Base-by-base conservation (phyloP, 805 yeast genomes). In the Candida golubevii region DNA sequence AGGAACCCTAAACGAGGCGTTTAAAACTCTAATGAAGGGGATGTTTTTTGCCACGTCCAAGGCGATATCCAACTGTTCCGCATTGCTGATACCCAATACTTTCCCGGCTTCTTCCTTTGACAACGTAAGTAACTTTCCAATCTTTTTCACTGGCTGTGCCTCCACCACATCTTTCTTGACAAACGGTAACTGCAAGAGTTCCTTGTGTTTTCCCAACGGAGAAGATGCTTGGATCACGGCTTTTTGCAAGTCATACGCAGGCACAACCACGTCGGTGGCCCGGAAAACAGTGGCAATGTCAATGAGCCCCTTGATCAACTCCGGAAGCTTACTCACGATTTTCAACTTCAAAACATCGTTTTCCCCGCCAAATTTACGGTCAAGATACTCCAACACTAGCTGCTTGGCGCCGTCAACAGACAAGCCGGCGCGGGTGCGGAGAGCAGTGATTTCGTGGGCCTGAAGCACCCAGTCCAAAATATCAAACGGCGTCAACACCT, bases 211-310 rank as follows among this genome's bases (percentile, higher is more conserved):
- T 11, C 71, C 70, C 55, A 72, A 55, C 45, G 78, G 67, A 54
- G 71, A 60, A 69, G 88, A 81, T 4, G 95, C 97, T 66, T 88
- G 96, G 29, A 82, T 69, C 32, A 91, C 63, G 39, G 81, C 75
- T 60, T 85, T 83, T 56, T 83, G 79, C 40, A 91, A 72, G 43
- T 83, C 88, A 38, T 80, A 64, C 11, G 87, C 76, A 32, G 76
- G 71, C 32, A 72, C 53, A 30, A 88, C 73, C 42, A 88, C 70
- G 15, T 83, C 91, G 18, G 79, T 71, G 48, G 80, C 78, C 69
- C 91, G 83, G 69, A 91, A 90, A 32, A 78, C 79, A 13, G 88
- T 72, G 10, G 96, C 86, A 56, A 93, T 83, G 53, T 88, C 96
- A 47, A 89, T 69, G 54, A 88, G 73, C 0, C 90, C 95, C 30